Evolutionary conservation across 164 flowering plant genomes (phyloP).

Genomic region (Tetrastigma voinierianum): DNA sequence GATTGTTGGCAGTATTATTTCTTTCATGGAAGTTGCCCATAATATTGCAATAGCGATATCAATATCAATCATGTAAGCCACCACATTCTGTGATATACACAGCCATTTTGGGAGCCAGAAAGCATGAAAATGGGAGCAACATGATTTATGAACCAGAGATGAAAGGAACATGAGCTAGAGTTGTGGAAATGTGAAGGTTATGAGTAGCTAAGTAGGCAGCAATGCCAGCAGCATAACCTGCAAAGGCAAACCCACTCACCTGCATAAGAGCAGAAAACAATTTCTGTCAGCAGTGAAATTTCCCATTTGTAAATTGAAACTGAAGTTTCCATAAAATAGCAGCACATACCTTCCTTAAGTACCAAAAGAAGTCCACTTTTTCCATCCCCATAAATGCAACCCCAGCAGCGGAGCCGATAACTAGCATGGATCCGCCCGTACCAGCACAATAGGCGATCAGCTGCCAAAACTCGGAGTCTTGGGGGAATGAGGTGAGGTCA

Average conservation of each 20-base stretch:
- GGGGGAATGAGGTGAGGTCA: conserved; percentile 77
- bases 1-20: too few relatives aligned
- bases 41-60: background rate
- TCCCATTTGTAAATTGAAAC: background rate
- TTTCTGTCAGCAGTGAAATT: background rate
- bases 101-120: background rate
- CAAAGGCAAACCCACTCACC: conserved; percentile 97
- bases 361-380: conserved; percentile 97
- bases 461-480: conserved; percentile 96
- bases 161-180: conserved; percentile 59
- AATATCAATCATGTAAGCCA: background rate
- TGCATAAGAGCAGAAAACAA: conserved; percentile 29
- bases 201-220: conserved; percentile 75
- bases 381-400: conserved; percentile 99
- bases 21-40: too few relatives aligned
- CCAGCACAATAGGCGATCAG: conserved; percentile 91
- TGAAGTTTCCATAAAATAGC: background rate
- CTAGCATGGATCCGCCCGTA: conserved; percentile 95
- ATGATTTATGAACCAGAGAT: conserved; percentile 44
- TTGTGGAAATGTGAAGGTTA: conserved; percentile 55
- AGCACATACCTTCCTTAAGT: conserved; percentile 73
- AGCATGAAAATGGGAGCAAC: background rate
- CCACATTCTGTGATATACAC: background rate
- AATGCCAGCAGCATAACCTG: conserved; percentile 93
- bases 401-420: conserved; percentile 99